Evolutionary conservation across 2,329 filamentous ascomycete genomes (phyloP).

Genomic region (Cladosporium colombiae): DNA sequence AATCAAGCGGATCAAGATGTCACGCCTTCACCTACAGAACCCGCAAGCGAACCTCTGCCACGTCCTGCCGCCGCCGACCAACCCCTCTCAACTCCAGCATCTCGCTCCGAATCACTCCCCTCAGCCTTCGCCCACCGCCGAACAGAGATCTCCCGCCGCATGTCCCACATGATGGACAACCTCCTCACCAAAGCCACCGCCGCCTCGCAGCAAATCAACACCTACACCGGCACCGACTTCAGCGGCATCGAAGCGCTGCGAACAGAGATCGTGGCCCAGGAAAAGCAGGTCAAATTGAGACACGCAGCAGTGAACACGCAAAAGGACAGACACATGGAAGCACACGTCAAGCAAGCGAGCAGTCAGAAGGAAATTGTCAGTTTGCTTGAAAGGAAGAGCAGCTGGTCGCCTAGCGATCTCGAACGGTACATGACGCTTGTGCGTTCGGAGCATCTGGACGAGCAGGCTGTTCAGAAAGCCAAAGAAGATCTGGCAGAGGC

Average conservation of each 20-base stretch:
- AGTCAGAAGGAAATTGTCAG: slow-evolving; percentile 96
- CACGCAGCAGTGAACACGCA: slow-evolving; percentile 68
- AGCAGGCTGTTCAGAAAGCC: slow-evolving; percentile 74
- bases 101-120: slow-evolving; percentile 44
- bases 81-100: slow-evolving; percentile 21
- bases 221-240: slow-evolving; percentile 84
- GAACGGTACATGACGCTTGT: slow-evolving; percentile 95
- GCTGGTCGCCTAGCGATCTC: slow-evolving; percentile 82
- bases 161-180: slow-evolving; percentile 81
- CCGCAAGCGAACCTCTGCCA: neutral
- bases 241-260: slow-evolving; percentile 87
- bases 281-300: slow-evolving; percentile 59
- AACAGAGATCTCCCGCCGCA: slow-evolving; percentile 60
- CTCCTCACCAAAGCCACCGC: slow-evolving; percentile 81
- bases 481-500: slow-evolving; percentile 71
- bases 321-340: slow-evolving; percentile 76
- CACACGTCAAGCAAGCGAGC: slow-evolving; percentile 77
- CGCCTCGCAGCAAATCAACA: slow-evolving; percentile 86
- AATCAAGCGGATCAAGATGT: slow-evolving; percentile 3
- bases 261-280: slow-evolving; percentile 69
- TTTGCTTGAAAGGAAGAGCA: slow-evolving; percentile 88
- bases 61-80: slow-evolving; percentile 3
- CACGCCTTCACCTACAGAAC: neutral
- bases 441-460: slow-evolving; percentile 87
- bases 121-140: slow-evolving; percentile 56